phyloP scores from a whole-genome alignment of 108 stramenopile genomes.

The Skeletonema marinoi region DNA sequence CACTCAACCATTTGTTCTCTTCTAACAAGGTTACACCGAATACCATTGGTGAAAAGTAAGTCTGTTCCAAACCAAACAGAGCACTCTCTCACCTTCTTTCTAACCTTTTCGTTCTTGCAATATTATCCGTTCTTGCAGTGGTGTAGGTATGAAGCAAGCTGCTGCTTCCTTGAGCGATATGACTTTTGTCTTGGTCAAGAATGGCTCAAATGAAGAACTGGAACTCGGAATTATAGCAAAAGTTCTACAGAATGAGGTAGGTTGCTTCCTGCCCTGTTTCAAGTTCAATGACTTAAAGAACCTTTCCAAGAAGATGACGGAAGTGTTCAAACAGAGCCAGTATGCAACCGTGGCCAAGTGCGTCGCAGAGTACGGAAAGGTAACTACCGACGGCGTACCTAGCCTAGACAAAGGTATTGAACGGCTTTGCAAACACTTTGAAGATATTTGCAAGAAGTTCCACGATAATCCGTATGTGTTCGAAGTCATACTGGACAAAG shows the following conservation, averaged over 20 bases:
- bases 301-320: slow-evolving; percentile 2
- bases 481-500: slow-evolving; percentile 19
- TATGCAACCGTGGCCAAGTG: slow-evolving; percentile 1
- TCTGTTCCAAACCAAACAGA: no score
- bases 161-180: slow-evolving; percentile 52
- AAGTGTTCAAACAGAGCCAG: background rate
- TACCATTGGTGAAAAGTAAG: slow-evolving; percentile 53
- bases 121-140: background rate
- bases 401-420: slow-evolving; percentile 1
- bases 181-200: slow-evolving; percentile 48
- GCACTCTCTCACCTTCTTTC: no score
- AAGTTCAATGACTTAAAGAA: slow-evolving; percentile 4
- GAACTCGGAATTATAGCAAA: slow-evolving; percentile 52
- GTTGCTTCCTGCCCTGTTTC: slow-evolving; percentile 14
- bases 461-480: slow-evolving; percentile 5
- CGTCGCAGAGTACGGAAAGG: slow-evolving; percentile 9
- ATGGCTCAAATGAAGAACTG: background rate
- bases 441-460: slow-evolving; percentile 8
- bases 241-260: slow-evolving; percentile 49
- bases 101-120: no score
- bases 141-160: slow-evolving; percentile 64
- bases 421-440: slow-evolving; percentile 4
- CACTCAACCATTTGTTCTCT: slow-evolving; percentile 45
- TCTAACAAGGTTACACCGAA: slow-evolving; percentile 20
- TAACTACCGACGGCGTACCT: background rate